phyloP scores from a whole-genome alignment of 2,329 filamentous ascomycete species.

The Colletotrichum higginsianum region DNA sequence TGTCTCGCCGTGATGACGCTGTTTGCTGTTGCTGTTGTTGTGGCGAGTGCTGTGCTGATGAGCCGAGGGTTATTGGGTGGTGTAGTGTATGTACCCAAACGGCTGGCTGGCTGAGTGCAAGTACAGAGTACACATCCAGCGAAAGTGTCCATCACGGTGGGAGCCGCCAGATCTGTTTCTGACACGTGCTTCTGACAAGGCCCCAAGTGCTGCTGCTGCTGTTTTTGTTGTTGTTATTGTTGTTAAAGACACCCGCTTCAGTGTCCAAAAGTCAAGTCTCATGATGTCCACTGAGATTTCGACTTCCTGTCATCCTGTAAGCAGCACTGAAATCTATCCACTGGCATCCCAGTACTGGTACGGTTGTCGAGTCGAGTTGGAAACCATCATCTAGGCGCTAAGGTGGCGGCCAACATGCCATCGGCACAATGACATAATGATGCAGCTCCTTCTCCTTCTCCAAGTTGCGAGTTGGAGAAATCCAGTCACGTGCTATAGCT shows the following conservation, averaged over 20 bases:
- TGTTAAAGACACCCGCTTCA: too few species aligned
- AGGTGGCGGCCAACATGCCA: background rate
- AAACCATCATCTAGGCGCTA: background rate
- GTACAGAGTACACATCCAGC: background rate
- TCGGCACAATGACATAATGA: slow-evolving; percentile 27
- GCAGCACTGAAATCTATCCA: too few species aligned
- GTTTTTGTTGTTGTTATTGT: too few species aligned
- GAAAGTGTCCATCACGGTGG: too few species aligned
- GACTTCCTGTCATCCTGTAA: too few species aligned
- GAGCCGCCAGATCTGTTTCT: background rate
- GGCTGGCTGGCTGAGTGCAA: too few species aligned
- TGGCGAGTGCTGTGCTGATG: background rate
- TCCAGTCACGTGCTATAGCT: background rate
- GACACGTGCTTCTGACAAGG: background rate
- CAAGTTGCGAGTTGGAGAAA: background rate
- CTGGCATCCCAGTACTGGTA: too few species aligned
- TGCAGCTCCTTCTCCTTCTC: background rate
- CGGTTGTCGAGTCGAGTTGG: too few species aligned
- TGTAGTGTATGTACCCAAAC: too few species aligned
- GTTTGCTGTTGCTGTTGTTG: background rate
- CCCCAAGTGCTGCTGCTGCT: too few species aligned
- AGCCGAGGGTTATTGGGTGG: background rate
- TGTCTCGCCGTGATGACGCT: slow-evolving; percentile 21
- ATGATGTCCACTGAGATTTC: too few species aligned
- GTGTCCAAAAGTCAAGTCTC: too few species aligned